Percentiles rank a stretch among this genome's conserved stretches.
Conservation (phyloP, 2,329 filamentous ascomycete species). For the Aspergillus hiratsukae region DNA sequence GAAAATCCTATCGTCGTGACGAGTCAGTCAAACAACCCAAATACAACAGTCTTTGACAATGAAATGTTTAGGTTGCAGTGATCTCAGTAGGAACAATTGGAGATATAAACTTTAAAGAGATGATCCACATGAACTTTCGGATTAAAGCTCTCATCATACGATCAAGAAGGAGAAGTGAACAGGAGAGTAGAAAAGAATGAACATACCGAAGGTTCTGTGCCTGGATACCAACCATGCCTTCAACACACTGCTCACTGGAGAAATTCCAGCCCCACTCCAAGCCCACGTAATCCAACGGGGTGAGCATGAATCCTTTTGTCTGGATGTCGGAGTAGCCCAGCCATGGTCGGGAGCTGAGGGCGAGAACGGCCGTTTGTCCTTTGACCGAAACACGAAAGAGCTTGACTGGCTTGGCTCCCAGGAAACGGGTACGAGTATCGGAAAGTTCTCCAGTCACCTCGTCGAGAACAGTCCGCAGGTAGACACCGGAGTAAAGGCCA, state of each 20-base stretch:
- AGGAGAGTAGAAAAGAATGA: constrained; percentile 21
- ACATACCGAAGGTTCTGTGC: constrained; percentile 79
- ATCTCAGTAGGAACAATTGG: constrained; percentile 99
- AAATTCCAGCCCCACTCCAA: constrained; percentile 97
- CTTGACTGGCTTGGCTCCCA: constrained; percentile 84
- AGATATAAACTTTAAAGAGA: constrained; percentile 43
- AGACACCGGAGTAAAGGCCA: constrained; percentile 90
- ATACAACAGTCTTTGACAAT: not conserved
- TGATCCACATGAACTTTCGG: constrained; percentile 43
- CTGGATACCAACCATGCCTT: constrained; percentile 92
- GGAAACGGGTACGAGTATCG: constrained; percentile 88
- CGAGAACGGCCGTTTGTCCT: constrained; percentile 77
- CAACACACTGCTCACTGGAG: constrained; percentile 86
- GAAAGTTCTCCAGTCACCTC: constrained; percentile 94
- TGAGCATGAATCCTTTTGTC: constrained; percentile 84
- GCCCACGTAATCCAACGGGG: constrained; percentile 80
- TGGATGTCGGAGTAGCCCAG: constrained; percentile 87
- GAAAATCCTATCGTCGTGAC: constrained; percentile 63
- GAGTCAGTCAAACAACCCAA: constrained; percentile 1
- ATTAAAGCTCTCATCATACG: constrained; percentile 42
- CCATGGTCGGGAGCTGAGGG: constrained; percentile 91
- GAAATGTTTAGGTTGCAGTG: constrained; percentile 5
- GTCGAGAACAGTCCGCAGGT: constrained; percentile 89
- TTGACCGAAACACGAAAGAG: constrained; percentile 89
- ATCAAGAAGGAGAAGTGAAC: constrained; percentile 28